Conservation (phyloP, 768 basidiomycete genomes). For the Boletus insuetus region DNA sequence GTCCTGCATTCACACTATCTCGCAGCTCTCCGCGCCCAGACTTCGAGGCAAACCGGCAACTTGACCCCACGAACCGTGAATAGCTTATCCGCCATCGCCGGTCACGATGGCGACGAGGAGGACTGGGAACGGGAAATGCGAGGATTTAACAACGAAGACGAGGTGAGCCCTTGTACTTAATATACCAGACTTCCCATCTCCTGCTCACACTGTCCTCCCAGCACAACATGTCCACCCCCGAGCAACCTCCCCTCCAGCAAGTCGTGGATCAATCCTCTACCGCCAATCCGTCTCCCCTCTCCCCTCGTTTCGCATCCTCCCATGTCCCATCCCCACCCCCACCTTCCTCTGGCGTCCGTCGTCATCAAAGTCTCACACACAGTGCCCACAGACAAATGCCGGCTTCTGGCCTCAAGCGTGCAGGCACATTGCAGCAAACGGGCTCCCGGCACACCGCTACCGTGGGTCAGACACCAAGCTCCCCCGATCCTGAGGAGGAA, state of each 20-base stretch:
- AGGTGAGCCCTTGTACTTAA: slow-evolving; percentile 42
- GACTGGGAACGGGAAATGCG: slow-evolving; percentile 75
- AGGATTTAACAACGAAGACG: slow-evolving; percentile 60
- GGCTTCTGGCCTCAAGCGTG: slow-evolving; percentile 60
- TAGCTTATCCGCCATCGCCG: slow-evolving; percentile 80
- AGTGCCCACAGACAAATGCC: slow-evolving; percentile 56
- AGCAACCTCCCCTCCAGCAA: slow-evolving; percentile 43
- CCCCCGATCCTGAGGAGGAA: slow-evolving; percentile 52
- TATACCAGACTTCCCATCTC: not conserved
- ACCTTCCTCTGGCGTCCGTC: slow-evolving; percentile 65
- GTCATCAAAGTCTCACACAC: slow-evolving; percentile 78
- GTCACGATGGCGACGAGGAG: slow-evolving; percentile 85
- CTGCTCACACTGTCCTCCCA: slow-evolving; percentile 7
- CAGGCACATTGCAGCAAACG: slow-evolving; percentile 62
- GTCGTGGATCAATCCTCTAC: slow-evolving; percentile 45
- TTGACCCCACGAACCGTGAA: slow-evolving; percentile 73
- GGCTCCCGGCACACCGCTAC: slow-evolving; percentile 35
- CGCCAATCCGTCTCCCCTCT: slow-evolving; percentile 51
- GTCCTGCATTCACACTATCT: slow-evolving; percentile 4
- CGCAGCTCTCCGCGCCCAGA: slow-evolving; percentile 51
- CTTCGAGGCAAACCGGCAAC: slow-evolving; percentile 53
- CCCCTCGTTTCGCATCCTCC: slow-evolving; percentile 54
- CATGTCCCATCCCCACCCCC: slow-evolving; percentile 70
- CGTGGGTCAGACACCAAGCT: slow-evolving; percentile 40
- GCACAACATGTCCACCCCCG: slow-evolving; percentile 22